Evolutionary conservation across 2,329 filamentous ascomycete genomes (phyloP), one percentile per base, ranked within the genome.

Genomic region (Talaromyces sp.): DNA sequence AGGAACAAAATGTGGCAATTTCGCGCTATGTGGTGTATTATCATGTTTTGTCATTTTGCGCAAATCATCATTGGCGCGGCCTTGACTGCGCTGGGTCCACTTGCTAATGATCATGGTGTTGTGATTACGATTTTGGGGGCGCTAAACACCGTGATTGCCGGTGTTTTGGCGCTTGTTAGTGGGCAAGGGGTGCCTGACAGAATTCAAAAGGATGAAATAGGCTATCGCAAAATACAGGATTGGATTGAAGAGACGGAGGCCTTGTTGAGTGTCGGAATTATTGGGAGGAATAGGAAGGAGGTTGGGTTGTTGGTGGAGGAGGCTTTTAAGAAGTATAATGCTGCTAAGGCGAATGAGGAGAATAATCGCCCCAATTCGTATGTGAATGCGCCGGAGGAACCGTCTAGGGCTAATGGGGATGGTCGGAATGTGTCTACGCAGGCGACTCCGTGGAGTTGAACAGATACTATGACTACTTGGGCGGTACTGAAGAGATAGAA

Each of bases 121-220:
- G 74, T 78, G 19, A 82, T 88, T 66, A 84, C 82, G 9, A 69
- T 82, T 0, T 73, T 88, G 1, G 85, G 86, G 2, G 84, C 84
- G 1, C 67, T 83, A 10, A 88, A 88, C 64, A 86, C 84, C 2
- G 70, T 85, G 3, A 76, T 87, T 5, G 85, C 85, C 1, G 85
- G 86, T 15, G 71, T 85, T 1, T 70, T 88, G 19, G 84, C 84
- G 0, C 77, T 82, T 7, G 66, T 82, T 48, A 81, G 80, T 64
- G 78, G 79, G 4, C 78, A 79, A 41, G 80, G 80, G 0, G 63
- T 82, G 53, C 79, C 80, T 0, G 76, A 79, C 62, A 67, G 77
- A 15, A 60, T 82, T 17, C 70, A 76, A 40, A 76, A 78, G 53
- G 77, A 82, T 58, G 75, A 76, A 37, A 70, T 77, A 15, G 76